Conservation (phyloP, 768 basidiomycete species). For the Scleroderma citrinum region DNA sequence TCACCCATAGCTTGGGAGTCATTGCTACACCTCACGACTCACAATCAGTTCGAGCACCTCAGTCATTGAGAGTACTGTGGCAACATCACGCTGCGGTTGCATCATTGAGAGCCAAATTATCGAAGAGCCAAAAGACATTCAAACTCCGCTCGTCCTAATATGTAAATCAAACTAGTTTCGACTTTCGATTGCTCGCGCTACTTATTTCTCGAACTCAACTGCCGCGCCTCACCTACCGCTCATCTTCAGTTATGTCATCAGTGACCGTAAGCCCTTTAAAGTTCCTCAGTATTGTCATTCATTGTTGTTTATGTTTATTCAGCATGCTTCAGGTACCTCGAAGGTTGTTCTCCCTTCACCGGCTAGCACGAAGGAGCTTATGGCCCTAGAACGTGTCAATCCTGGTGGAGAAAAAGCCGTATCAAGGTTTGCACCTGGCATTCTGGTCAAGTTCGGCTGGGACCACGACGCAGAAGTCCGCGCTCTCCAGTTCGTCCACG, state of each 20-base stretch:
- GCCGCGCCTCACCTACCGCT: not conserved
- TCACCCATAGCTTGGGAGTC: no score
- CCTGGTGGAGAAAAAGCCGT: not conserved
- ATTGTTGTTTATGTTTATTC: not conserved
- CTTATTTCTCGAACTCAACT: no score
- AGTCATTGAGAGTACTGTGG: no score
- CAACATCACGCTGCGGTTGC: no score
- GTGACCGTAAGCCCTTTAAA: not conserved
- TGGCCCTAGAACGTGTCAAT: not conserved
- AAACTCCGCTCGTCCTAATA: no score
- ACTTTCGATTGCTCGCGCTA: no score
- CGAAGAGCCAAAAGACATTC: no score
- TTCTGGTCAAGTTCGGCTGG: constrained; percentile 2
- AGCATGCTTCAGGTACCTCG: not conserved
- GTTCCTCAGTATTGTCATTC: not conserved
- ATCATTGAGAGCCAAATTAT: no score
- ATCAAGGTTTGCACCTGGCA: not conserved
- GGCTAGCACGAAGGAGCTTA: not conserved
- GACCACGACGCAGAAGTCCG: constrained; percentile 2
- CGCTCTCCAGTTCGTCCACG: not conserved
- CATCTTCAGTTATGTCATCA: not conserved
- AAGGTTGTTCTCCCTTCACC: not conserved
- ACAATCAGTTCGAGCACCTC: no score
- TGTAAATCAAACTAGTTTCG: no score
- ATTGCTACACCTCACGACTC: no score